phyloP scores from a whole-genome alignment of 2,329 filamentous ascomycete genomes.

The Neopestalotiopsis sp. region DNA sequence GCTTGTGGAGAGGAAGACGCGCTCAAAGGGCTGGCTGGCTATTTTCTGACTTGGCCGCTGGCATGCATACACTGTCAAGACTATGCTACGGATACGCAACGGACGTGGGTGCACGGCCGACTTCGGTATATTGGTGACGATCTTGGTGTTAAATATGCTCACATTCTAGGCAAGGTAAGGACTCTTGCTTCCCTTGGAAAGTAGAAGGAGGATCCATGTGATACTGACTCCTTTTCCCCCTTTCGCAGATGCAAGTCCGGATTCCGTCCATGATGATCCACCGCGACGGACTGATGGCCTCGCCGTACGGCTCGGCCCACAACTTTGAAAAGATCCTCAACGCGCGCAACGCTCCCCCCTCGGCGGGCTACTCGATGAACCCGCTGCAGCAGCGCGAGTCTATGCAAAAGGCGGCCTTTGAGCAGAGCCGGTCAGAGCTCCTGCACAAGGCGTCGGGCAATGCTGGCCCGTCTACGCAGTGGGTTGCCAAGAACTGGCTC shows the following conservation, averaged over 20 bases:
- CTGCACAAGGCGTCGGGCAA: conserved; percentile 45
- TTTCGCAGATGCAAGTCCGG: conserved; percentile 56
- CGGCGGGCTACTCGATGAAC: conserved; percentile 42
- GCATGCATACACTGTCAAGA: conserved; percentile 60
- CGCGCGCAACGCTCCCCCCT: conserved; percentile 39
- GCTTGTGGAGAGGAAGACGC: conserved; percentile 54
- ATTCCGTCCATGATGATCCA: conserved; percentile 68
- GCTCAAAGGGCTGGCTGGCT: conserved; percentile 61
- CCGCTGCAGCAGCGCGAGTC: conserved; percentile 54
- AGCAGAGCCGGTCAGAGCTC: conserved; percentile 48
- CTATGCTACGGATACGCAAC: conserved; percentile 63
- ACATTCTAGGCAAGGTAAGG: conserved; percentile 58
- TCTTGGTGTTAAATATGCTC: conserved; percentile 63
- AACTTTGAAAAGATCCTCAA: conserved; percentile 53
- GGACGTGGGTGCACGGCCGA: conserved; percentile 59
- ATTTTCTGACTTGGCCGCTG: conserved; percentile 65
- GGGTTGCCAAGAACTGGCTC: conserved; percentile 44
- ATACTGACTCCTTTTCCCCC: not conserved
- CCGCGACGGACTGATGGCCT: conserved; percentile 54
- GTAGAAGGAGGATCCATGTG: not conserved
- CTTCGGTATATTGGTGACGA: conserved; percentile 59
- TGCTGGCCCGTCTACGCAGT: conserved; percentile 41
- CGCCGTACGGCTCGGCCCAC: conserved; percentile 45
- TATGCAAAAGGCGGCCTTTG: conserved; percentile 50
- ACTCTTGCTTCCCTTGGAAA: not conserved